phyloP scores from a whole-genome alignment of 1,284 basidiomycete species.

The Exobasidium rhododendri region DNA sequence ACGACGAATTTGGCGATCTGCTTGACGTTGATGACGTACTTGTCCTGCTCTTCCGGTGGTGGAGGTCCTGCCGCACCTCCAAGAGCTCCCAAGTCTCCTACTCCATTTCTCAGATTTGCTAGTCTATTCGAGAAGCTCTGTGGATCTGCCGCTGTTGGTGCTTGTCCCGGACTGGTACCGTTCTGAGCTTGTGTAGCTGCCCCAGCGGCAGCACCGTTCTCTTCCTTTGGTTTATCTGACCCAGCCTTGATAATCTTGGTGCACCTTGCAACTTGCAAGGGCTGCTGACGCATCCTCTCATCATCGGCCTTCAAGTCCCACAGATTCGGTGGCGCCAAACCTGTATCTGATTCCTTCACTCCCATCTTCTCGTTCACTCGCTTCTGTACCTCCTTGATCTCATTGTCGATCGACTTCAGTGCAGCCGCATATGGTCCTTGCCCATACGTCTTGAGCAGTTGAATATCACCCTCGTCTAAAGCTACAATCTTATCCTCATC shows the following conservation, averaged over 20 bases:
- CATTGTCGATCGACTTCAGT: conserved; percentile 83
- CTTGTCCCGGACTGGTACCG: conserved; percentile 9
- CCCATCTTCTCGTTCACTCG: conserved; percentile 95
- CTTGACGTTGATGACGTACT: conserved; percentile 99
- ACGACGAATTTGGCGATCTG: conserved; percentile 99
- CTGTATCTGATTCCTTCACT: conserved; percentile 97
- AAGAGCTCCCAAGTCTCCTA: conserved; percentile 22
- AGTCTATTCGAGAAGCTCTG: not conserved
- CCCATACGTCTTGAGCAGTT: conserved; percentile 98
- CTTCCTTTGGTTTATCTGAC: conserved; percentile 6
- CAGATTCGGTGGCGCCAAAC: conserved; percentile 89
- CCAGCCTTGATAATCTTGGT: conserved; percentile 89
- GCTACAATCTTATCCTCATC: conserved; percentile 60
- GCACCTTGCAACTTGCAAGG: conserved; percentile 93
- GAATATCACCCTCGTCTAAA: conserved; percentile 96
- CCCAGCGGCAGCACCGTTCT: not conserved
- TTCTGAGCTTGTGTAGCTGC: conserved; percentile 14
- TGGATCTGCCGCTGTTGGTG: not conserved
- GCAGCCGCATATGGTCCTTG: conserved; percentile 93
- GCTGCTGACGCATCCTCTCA: conserved; percentile 84
- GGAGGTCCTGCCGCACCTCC: conserved; percentile 57
- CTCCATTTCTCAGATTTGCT: not conserved
- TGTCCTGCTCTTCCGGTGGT: conserved; percentile 85
- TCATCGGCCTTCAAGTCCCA: conserved; percentile 69
- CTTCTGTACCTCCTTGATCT: conserved; percentile 95